Evolutionary conservation across 345 rosid genomes (phyloP), one percentile per base, ranked within the genome.

Genomic region (Boechera stricta): DNA sequence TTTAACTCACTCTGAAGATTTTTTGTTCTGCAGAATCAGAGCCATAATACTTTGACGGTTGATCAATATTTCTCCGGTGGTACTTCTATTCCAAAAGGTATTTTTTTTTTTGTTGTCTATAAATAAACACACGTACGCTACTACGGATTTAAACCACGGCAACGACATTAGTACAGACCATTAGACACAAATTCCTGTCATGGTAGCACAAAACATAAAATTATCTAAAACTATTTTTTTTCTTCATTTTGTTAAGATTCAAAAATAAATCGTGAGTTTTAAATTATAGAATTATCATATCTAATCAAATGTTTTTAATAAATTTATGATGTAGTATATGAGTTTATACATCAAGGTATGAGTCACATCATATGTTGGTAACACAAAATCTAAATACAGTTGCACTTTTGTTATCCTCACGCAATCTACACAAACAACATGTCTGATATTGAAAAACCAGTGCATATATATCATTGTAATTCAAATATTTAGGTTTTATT

Each of bases 11-110:
- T 18, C 21, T 18, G 21, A 18, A 18, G 21, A 18, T 18, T 18
- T 18, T 18, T 18, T 18, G 21, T 18, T 18, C 21, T 18, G 21
- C 21, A 18, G 21, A 18, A 18, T 18, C 21, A 18, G 21, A 18
- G 21, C 21, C 21, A 18, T 67, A 72, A 73, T 73, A 58, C 77
- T 60, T 51, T 78, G 77, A 78, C 73, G 77, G 73, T 66, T 59
- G 81, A 66, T 78, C 77, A 78, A 65, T 78, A 78, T 42, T 60
- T 77, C 38, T 77, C 80, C 10, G 73, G 77, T 24, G 69, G 77
- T 15, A 66, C 21, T 51, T 57, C 73, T 18, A 65, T 16, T 53
- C 1, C 28, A 1, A 26, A 26, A 18, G 21, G 21, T 18, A 18
- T 18, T 18, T 18, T 18, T 18, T 18, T 18, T 18, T 18, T 18